phyloP scores from a whole-genome alignment of 208 protist species.

The Entamoeba moshkovskii region DNA sequence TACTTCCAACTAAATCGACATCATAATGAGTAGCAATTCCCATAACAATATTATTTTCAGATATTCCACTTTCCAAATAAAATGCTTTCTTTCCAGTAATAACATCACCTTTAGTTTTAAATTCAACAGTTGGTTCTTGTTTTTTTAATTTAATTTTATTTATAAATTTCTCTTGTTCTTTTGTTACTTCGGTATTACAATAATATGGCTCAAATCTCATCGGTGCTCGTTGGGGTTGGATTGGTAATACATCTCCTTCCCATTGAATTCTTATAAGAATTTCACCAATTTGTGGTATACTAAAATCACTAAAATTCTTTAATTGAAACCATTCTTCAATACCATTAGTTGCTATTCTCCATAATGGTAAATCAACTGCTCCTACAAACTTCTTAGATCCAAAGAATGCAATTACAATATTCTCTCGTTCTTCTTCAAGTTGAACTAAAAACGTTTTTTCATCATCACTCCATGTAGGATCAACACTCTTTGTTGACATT shows the following conservation, averaged over 20 bases:
- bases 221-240: background rate
- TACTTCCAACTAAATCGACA: background rate
- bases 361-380: background rate
- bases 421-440: background rate
- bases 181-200: background rate
- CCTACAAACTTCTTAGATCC: background rate
- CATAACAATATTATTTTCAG: background rate
- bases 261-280: background rate
- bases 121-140: background rate
- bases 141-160: background rate
- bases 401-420: background rate
- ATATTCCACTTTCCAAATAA: background rate
- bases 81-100: background rate
- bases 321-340: background rate
- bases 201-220: background rate
- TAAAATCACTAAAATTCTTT: background rate
- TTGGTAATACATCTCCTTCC: background rate
- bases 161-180: background rate
- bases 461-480: background rate
- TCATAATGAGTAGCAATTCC: background rate
- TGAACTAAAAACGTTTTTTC: background rate
- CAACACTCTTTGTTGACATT: background rate
- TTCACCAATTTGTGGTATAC: background rate
- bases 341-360: background rate
- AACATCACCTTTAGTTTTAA: background rate